A percentile compares a stretch with the other conserved stretches of the same genome.
Conservation (phyloP, 768 basidiomycete species). For the Dentipellis sp. region DNA sequence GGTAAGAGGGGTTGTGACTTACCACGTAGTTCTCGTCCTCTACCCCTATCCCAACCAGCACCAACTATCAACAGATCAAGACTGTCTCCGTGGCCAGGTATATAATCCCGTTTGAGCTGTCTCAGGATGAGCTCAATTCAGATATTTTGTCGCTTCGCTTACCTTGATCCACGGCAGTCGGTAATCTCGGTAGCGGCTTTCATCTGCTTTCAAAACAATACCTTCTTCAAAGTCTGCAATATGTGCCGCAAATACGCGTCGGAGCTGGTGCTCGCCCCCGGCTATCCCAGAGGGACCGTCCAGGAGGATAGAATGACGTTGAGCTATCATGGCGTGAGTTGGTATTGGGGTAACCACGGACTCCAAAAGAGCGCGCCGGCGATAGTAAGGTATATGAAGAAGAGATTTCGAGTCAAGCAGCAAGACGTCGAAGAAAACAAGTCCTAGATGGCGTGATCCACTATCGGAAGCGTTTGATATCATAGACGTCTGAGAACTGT, state of each 20-base stretch:
- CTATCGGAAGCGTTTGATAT: conserved; percentile 28
- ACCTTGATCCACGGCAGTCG: conserved; percentile 76
- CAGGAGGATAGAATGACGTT: conserved; percentile 41
- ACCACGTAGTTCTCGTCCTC: conserved; percentile 75
- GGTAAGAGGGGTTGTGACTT: conserved; percentile 5
- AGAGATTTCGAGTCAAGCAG: conserved; percentile 54
- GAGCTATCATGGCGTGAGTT: conserved; percentile 57
- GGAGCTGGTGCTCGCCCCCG: conserved; percentile 23
- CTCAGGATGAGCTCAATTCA: not conserved
- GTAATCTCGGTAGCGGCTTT: conserved; percentile 58
- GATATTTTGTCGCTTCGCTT: conserved; percentile 9
- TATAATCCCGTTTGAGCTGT: conserved; percentile 78
- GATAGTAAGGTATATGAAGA: conserved; percentile 43
- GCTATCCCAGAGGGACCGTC: conserved; percentile 5
- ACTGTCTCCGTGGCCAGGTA: conserved; percentile 74
- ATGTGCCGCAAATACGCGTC: conserved; percentile 37
- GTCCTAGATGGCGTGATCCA: conserved; percentile 50
- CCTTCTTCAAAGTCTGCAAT: conserved; percentile 56
- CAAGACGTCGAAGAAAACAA: conserved; percentile 86
- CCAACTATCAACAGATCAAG: conserved; percentile 73
- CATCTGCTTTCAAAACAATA: conserved; percentile 68
- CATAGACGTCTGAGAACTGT: conserved; percentile 30
- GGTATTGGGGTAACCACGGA: conserved; percentile 38
- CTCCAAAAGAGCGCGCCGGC: conserved; percentile 57
- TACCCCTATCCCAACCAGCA: conserved; percentile 70